phyloP scores from a whole-genome alignment of 352 stramenopile genomes.

The Pythium vanterpoolii region DNA sequence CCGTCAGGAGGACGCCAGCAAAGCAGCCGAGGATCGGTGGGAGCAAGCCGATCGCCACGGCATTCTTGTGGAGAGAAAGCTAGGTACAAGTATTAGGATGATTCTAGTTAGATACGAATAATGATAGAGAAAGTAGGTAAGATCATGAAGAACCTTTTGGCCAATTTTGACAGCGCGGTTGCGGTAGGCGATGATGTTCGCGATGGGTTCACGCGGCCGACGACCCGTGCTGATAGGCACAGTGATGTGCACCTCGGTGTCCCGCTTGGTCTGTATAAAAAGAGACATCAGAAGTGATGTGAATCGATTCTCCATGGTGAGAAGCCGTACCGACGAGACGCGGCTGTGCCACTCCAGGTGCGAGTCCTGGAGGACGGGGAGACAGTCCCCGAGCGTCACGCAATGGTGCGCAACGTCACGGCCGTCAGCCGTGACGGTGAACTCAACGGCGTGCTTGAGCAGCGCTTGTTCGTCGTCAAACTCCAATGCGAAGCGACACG shows the following conservation, averaged over 20 bases:
- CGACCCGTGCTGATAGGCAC: conserved; percentile 42
- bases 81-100: conserved; percentile 3
- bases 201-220: conserved; percentile 41
- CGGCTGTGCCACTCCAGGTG: conserved; percentile 32
- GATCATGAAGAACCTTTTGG: conserved; percentile 29
- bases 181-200: conserved; percentile 37
- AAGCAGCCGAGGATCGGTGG: conserved; percentile 43
- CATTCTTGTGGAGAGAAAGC: conserved; percentile 63
- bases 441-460: conserved; percentile 36
- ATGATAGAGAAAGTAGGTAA: not conserved
- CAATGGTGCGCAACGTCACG: conserved; percentile 31
- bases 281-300: not conserved
- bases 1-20: conserved; percentile 39
- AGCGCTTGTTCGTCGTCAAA: conserved; percentile 36
- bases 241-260: conserved; percentile 30
- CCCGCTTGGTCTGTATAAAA: conserved; percentile 19
- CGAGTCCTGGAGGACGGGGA: conserved; percentile 47
- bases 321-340: conserved; percentile 8
- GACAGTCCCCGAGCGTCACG: conserved; percentile 41
- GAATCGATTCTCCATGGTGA: not conserved
- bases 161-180: conserved; percentile 33
- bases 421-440: conserved; percentile 31
- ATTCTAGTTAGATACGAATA: not conserved
- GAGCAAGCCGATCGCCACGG: conserved; percentile 44
- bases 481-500: conserved; percentile 33